Conservation (phyloP, 2,329 filamentous ascomycete species). For the Paraphoma chrysanthemicola region DNA sequence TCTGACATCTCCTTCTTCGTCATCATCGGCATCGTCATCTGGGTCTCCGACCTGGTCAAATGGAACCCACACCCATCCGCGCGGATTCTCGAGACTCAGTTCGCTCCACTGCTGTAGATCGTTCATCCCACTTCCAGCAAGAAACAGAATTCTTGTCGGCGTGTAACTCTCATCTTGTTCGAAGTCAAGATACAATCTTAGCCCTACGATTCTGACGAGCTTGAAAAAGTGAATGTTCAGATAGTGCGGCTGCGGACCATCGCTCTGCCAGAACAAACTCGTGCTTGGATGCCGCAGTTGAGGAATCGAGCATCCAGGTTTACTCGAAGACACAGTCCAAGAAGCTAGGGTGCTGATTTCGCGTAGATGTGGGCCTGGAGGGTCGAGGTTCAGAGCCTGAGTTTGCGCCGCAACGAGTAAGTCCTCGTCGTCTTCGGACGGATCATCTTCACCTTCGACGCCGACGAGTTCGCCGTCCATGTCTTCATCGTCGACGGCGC, state of each 20-base stretch:
- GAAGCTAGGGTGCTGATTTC: conserved; percentile 85
- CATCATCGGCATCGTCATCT: conserved; percentile 25
- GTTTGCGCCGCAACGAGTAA: conserved; percentile 19
- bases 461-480: conserved; percentile 32
- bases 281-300: conserved; percentile 78
- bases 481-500: conserved; percentile 18
- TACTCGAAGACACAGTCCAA: conserved; percentile 82
- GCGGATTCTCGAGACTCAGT: conserved; percentile 78
- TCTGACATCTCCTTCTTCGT: conserved; percentile 22
- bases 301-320: conserved; percentile 79
- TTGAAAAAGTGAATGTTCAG: conserved; percentile 88
- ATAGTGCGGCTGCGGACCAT: conserved; percentile 82
- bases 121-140: conserved; percentile 89
- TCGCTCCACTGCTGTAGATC: conserved; percentile 87
- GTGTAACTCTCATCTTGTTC: conserved; percentile 95
- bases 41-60: conserved; percentile 66
- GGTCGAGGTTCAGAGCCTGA: conserved; percentile 23
- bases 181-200: conserved; percentile 90
- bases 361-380: conserved; percentile 64
- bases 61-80: conserved; percentile 90
- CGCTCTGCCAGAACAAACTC: conserved; percentile 82
- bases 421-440: conserved; percentile 51
- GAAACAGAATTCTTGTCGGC: conserved; percentile 87
- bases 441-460: conserved; percentile 55
- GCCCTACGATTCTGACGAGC: conserved; percentile 76